Base-by-base conservation (phyloP, 345 rosid species). In the Eucalyptus cloeziana region DNA sequence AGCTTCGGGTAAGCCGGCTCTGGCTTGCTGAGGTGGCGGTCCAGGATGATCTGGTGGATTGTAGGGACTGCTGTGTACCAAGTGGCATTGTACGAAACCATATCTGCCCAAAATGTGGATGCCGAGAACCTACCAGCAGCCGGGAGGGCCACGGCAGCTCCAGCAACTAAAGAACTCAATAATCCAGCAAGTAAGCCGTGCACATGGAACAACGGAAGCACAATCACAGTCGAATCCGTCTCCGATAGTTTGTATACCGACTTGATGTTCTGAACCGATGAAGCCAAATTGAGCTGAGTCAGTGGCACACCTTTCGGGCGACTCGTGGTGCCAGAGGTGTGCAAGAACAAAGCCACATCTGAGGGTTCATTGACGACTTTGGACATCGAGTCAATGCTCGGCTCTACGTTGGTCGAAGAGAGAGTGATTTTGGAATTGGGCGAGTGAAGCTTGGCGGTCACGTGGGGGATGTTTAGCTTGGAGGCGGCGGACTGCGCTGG, bases 51-150 rank as follows among this genome's bases (percentile, higher is more conserved):
- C 93, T 97, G 99, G 89, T 97, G 99, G 90, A 97, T 95, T 7
- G 98, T 97, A 6, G 99, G 99, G 85, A 97, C 98, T 2, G 98
- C 97, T 8, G 98, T 96, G 92, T 97, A 96, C 98, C 99, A 97
- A n/a, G 99, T 97, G 49, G 99, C 98, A 24, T 92, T 89, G 91
- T 93, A 95, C 86, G 90, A 76, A 50, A 45, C 62, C 99, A 97
- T 95, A 90, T 97, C 99, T 16, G 88, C 86, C 98, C 98, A 97
- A 88, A 96, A 97, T 10, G 98, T 93, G 1, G 99, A 94, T 9
- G 96, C 98, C 8, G 98, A 96, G 94, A 97, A 97, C 87, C 98
- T 88, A 27, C 98, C 99, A 19, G 96, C 94, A 8, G 96, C 94
- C 2, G 99, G 99, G 50, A 97, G 96, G 33, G 97, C 62, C 52